Conservation (phyloP, 2,329 filamentous ascomycete species). For the Domatiomyces globalis region DNA sequence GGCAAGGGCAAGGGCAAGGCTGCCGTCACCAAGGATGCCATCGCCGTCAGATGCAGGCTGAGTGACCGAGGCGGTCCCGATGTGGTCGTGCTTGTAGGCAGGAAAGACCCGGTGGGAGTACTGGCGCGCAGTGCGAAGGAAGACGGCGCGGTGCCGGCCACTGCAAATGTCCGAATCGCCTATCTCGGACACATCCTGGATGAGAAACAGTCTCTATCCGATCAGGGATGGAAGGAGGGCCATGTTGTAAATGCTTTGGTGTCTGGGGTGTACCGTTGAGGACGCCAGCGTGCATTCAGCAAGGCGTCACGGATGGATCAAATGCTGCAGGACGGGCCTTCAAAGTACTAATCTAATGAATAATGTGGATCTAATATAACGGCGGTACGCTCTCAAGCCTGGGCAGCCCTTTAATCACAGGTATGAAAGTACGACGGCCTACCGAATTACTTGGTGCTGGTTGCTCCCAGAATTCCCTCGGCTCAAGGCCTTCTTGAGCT, state of each 20-base stretch:
- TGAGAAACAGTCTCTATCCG: conserved; percentile 48
- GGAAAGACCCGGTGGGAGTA: conserved; percentile 49
- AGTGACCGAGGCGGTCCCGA: conserved; percentile 53
- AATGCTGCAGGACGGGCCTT: no score
- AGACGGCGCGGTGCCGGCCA: conserved; percentile 31
- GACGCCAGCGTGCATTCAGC: not conserved
- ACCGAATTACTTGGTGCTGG: no score
- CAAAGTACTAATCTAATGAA: no score
- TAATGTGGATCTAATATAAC: no score
- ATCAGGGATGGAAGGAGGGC: conserved; percentile 61
- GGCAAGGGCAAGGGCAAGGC: conserved; percentile 48
- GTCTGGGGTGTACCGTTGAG: not conserved
- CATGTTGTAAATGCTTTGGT: conserved; percentile 68
- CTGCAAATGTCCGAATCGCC: conserved; percentile 52
- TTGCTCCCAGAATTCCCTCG: no score
- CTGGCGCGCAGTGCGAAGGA: conserved; percentile 50
- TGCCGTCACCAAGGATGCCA: conserved; percentile 37
- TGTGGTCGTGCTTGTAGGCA: conserved; percentile 43
- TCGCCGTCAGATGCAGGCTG: conserved; percentile 48
- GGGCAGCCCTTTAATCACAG: no score
- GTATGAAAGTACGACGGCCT: no score
- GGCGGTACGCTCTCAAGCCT: no score
- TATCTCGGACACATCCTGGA: conserved; percentile 72
- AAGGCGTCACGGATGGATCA: no score
- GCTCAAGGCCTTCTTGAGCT: no score